Base-by-base conservation (phyloP, 2,329 filamentous ascomycete genomes). In the Fusarium continuum region DNA sequence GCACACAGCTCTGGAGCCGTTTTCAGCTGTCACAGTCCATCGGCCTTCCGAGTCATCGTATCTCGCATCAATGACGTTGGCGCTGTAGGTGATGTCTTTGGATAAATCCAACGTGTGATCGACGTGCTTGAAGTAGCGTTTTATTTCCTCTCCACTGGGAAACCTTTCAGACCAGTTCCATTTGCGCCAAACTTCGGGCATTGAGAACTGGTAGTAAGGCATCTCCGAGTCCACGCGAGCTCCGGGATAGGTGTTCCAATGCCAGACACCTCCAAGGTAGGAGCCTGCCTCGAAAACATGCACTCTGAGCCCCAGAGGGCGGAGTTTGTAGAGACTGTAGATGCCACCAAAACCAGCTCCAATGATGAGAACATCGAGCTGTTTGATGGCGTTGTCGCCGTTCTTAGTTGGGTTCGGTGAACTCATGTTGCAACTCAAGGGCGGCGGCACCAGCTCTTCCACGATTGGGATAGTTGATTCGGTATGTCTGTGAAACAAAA, bases 51-150 rank as follows among this genome's bases (percentile, higher is more conserved):
- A 28, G 6, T 28, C 6, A 10, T 28, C 8, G 13, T 28, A 49
- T 23, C 1, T 51, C 13, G 39, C 55, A 28, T 29, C 25, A 0
- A 39, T 35, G 3, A 60, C 49, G 1, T 49, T 60, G 0, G 72
- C 68, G 50, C 82, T 71, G 69, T 83, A 86, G 7, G 73, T 72
- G 13, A 75, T 77, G 36, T 65, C 56, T 26, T 47, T 55, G 9
- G 35, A 54, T 0, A 65, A 32, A 14, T 57, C 16, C 41, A 56
- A 32, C 4, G 39, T 50, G 13, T 64, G 2, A 4, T 60, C 56
- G 1, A 48, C 26, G 6, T 48, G 28, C 2, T 45, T 13, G 16
- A 53, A 53, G 9, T 53, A 53, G 3, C 26, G n/a, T 22, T 35
- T 48, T 2, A 53, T 6, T 19, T 53, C 50, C 4, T 45, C 25